Evolutionary conservation across 495 filamentous ascomycete species (phyloP), one percentile per base, ranked within the genome.

Genomic region (Podospora tetraspora): DNA sequence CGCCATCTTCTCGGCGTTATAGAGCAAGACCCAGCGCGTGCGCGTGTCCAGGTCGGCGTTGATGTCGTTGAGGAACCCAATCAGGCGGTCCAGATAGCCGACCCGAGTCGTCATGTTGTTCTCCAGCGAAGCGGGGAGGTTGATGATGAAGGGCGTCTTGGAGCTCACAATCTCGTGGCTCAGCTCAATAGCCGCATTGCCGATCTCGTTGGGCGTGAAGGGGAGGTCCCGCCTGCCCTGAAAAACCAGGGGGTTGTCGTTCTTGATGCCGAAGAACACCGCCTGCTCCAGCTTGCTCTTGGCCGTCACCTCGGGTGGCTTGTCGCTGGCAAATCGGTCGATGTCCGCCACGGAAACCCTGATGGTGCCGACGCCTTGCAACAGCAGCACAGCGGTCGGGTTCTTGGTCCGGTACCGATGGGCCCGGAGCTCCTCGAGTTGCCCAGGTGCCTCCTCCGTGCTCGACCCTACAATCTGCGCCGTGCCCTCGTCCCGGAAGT

Each of bases 241-340:
- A 68, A 99, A 90, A 70, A 92, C 88, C 30, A 99, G 79, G 11
- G 93, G 89, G 71, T 95, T 97, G 70, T 90, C 86, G 59, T 85
- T 83, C 77, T 92, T 87, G 23, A 86, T 87, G 1, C 94, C 92
- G 75, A 91, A 98, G 80, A 97, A 97, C 3, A 97, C 88, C 16
- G 94, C 94, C 76, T 98, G 94, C 72, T 97, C 93, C 58, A 99
- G 83, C 77, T 94, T 97, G 74, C 87, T 91, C 75, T 91, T 93
- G 9, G 91, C 90, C 1, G 92, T 92, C 22, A 94, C 83, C 67
- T 80, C 74, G 5, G 84, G 85, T 1, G 83, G 78, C 57, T 74
- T 74, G 13, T 81, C 80, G 64, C 78, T 82, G 16, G 80, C 77
- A 57, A 87, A 84, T 60, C 81, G 79, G 63, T 84, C 81, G 12